phyloP scores from a whole-genome alignment of 1,284 basidiomycete genomes.

The Irpex sp. region DNA sequence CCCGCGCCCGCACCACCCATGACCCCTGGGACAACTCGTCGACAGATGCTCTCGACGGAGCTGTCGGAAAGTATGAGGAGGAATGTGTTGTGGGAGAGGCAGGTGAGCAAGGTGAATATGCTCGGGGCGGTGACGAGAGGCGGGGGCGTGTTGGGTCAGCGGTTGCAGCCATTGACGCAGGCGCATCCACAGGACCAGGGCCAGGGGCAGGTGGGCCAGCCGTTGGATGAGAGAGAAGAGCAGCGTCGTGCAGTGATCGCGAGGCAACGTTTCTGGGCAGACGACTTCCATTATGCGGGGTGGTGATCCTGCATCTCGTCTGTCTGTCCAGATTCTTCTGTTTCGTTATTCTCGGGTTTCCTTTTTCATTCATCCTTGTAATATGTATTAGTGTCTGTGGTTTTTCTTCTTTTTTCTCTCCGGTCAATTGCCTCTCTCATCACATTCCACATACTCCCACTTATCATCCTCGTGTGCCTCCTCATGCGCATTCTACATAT shows the following conservation, averaged over 20 bases:
- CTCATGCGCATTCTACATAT: neutral
- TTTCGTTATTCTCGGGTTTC: neutral
- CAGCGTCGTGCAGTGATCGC: constrained; percentile 42
- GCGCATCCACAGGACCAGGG: constrained; percentile 19
- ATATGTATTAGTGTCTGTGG: neutral
- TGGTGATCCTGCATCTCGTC: constrained; percentile 39
- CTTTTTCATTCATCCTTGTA: neutral
- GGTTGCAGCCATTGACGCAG: constrained; percentile 41
- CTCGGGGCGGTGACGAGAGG: constrained; percentile 33
- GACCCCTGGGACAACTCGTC: constrained; percentile 81
- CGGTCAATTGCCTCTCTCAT: neutral
- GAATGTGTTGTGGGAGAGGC: constrained; percentile 84
- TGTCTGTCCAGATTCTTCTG: neutral
- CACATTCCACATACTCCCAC: neutral
- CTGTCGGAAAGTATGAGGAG: constrained; percentile 81
- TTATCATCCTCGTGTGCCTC: neutral
- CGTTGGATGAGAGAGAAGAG: constrained; percentile 33
- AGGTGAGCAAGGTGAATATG: constrained; percentile 54
- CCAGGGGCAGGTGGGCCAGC: constrained; percentile 26
- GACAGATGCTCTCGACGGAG: constrained; percentile 82
- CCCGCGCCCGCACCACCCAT: constrained; percentile 67
- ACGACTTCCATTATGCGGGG: constrained; percentile 63
- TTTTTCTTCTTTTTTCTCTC: neutral
- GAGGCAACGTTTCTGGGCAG: constrained; percentile 65
- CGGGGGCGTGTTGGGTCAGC: constrained; percentile 24